A percentile compares a stretch with the other conserved stretches of the same genome.
Evolutionary conservation across 1,284 basidiomycete genomes (phyloP).

Genomic region (Rhodotorula sp.): DNA sequence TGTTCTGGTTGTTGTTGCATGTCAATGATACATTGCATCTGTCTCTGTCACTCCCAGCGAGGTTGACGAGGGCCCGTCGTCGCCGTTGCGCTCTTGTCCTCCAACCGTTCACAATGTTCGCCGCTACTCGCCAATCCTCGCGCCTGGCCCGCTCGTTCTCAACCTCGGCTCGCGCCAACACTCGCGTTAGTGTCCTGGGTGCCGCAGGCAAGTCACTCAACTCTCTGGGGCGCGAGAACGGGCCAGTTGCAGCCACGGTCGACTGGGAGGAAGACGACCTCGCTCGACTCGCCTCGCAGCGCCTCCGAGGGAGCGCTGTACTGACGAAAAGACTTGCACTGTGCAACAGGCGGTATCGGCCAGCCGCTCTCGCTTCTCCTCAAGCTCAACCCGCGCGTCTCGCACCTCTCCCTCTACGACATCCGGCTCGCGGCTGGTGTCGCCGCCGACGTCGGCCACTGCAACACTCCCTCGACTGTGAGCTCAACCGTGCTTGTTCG

Average conservation of each 20-base stretch:
- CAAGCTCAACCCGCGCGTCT: conserved; percentile 79
- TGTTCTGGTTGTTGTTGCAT: too few species aligned
- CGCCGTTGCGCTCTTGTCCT: not conserved
- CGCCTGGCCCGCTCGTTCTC: conserved; percentile 65
- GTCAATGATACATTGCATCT: too few species aligned
- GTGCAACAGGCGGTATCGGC: conserved; percentile 7
- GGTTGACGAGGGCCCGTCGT: not conserved
- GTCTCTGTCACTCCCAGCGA: too few species aligned
- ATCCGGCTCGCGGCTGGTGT: conserved; percentile 90
- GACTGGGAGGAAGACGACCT: too few species aligned
- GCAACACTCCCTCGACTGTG: conserved; percentile 77
- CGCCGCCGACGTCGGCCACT: conserved; percentile 86
- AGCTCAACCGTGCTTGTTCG: not conserved
- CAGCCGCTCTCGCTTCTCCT: conserved; percentile 81
- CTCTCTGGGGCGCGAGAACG: not conserved
- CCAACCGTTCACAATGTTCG: not conserved
- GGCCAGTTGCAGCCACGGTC: too few species aligned
- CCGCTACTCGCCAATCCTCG: not conserved
- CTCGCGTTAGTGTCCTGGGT: conserved; percentile 85
- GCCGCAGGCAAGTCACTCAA: conserved; percentile 61
- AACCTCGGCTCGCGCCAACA: conserved; percentile 66
- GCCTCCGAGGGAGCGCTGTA: too few species aligned
- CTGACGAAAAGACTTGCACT: not conserved
- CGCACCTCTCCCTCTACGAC: conserved; percentile 68
- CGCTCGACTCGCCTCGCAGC: too few species aligned